Percentiles rank a stretch among this genome's conserved stretches.
These are phyloP conservation scores for Cyberlindnera xishuangbannaensis DNA, from an alignment of 805 yeast genomes.

Conservation along the genomic window DNA sequence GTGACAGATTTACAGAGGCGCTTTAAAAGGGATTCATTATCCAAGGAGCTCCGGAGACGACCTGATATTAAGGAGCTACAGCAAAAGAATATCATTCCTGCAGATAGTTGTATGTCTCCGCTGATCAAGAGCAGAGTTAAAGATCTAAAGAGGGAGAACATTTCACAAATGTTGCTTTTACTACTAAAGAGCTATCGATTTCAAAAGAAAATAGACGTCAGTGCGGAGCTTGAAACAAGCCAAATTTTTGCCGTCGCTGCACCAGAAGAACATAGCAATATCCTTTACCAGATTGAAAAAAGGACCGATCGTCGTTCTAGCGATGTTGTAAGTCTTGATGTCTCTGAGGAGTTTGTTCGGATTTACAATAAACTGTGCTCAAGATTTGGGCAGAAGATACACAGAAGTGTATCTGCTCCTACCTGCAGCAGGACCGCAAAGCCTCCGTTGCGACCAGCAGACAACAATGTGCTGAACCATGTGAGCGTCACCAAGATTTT, in stretches of 20 bases:
- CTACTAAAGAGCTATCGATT: conserved; percentile 14
- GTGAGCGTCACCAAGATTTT: not conserved
- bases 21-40: conserved; percentile 15
- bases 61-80: conserved; percentile 18
- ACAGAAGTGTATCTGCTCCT: too few species aligned
- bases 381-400: conserved; percentile 1
- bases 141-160: conserved; percentile 11
- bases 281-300: conserved; percentile 8
- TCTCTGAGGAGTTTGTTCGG: conserved; percentile 11
- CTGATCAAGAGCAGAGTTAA: conserved; percentile 7
- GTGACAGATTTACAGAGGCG: conserved; percentile 13
- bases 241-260: not conserved
- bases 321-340: too few species aligned
- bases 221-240: not conserved
- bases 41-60: conserved; percentile 17
- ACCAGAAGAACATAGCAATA: conserved; percentile 1
- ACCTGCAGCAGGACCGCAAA: too few species aligned
- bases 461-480: conserved; percentile 1
- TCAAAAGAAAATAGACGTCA: conserved; percentile 9
- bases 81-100: conserved; percentile 16
- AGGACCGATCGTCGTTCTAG: too few species aligned
- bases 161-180: conserved; percentile 15
- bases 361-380: conserved; percentile 7
- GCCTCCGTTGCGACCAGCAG: not conserved
- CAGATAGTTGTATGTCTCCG: conserved; percentile 5